phyloP scores from a whole-genome alignment of 1,284 basidiomycete genomes.

The Singerocomus rubriflavus region DNA sequence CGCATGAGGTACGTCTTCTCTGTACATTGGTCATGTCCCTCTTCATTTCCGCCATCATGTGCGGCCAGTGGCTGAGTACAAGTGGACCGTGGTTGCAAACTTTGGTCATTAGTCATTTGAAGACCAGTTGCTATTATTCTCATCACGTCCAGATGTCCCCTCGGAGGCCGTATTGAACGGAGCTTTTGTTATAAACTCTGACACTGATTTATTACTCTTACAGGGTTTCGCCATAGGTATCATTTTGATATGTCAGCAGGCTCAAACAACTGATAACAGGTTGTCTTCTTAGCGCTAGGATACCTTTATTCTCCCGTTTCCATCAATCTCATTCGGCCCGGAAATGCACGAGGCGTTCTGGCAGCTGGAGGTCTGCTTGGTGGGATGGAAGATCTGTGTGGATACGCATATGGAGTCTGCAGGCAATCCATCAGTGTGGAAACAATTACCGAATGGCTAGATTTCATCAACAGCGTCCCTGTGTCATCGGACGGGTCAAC shows the following conservation, averaged over 20 bases:
- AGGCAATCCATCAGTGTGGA: slow-evolving; percentile 70
- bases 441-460: slow-evolving; percentile 71
- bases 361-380: slow-evolving; percentile 80
- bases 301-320: slow-evolving; percentile 77
- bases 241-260: slow-evolving; percentile 3
- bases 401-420: slow-evolving; percentile 75
- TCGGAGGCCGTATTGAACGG: slow-evolving; percentile 23
- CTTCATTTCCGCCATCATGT: slow-evolving; percentile 28
- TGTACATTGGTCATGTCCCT: slow-evolving; percentile 19
- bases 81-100: slow-evolving; percentile 22
- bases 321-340: slow-evolving; percentile 60
- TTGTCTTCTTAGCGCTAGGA: slow-evolving; percentile 54
- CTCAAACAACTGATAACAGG: slow-evolving; percentile 14
- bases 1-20: slow-evolving; percentile 64
- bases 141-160: slow-evolving; percentile 13
- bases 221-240: slow-evolving; percentile 74
- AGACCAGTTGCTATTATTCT: slow-evolving; percentile 15
- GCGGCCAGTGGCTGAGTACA: slow-evolving; percentile 20
- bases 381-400: slow-evolving; percentile 79
- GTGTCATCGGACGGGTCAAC: slow-evolving; percentile 49
- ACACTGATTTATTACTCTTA: slow-evolving; percentile 20
- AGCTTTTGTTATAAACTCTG: slow-evolving; percentile 7
- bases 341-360: slow-evolving; percentile 79
- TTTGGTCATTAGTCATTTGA: slow-evolving; percentile 7
- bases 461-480: slow-evolving; percentile 66